phyloP scores from a whole-genome alignment of 106 monocot species.

The Dioscorea zingiberensis region DNA sequence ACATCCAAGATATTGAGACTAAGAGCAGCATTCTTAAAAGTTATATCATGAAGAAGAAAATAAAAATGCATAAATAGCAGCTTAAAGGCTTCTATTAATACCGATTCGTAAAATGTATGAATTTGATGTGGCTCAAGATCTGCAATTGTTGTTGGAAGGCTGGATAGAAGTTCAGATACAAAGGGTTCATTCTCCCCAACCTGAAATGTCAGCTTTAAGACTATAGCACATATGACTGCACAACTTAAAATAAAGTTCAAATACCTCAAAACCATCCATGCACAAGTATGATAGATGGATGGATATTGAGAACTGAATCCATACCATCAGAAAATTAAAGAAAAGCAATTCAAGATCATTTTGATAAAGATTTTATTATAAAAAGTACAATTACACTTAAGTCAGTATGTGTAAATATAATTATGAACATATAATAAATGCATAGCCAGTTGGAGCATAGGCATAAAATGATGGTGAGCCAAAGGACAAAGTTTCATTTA shows the following conservation, averaged over 20 bases:
- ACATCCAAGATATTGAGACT: constrained; percentile 1
- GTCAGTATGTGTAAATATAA: no score
- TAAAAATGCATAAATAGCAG: not conserved
- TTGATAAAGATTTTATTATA: no score
- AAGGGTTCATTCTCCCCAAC: constrained; percentile 97
- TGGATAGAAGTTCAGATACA: constrained; percentile 78
- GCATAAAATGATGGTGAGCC: no score
- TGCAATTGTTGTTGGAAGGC: constrained; percentile 56
- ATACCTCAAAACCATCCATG: no score
- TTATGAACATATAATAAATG: no score
- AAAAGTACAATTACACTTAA: no score
- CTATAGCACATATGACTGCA: not conserved
- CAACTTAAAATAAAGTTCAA: not conserved
- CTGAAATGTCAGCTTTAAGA: constrained; percentile 21
- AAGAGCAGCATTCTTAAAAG: not conserved
- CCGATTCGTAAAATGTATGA: constrained; percentile 53
- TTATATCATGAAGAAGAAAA: not conserved
- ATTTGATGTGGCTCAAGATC: constrained; percentile 99
- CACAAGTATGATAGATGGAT: no score
- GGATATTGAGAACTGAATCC: no score
- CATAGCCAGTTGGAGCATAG: no score
- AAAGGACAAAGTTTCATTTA: no score
- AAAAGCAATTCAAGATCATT: no score
- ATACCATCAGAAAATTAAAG: no score
- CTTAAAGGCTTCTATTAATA: not conserved